A percentile compares a stretch with the other conserved stretches of the same genome.
Conservation (phyloP, 2,329 filamentous ascomycete genomes). For the Arthrobotrys iridis region DNA sequence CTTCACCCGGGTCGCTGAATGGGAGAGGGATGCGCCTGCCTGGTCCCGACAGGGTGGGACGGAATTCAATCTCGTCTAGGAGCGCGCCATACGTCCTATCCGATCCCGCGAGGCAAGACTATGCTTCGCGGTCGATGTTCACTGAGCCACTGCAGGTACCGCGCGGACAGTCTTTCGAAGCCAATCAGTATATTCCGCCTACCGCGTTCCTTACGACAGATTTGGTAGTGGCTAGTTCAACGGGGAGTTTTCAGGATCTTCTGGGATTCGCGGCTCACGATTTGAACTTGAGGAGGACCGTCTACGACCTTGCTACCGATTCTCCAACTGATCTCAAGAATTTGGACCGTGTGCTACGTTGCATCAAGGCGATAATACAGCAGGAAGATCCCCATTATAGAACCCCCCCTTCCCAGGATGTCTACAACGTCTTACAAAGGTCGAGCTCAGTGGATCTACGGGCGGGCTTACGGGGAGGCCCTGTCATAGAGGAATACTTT, state of each 20-base stretch:
- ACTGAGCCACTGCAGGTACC: slow-evolving; percentile 66
- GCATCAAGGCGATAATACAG: slow-evolving; percentile 53
- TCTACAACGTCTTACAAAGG: slow-evolving; percentile 52
- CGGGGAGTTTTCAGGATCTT: slow-evolving; percentile 47
- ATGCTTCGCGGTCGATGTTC: slow-evolving; percentile 44
- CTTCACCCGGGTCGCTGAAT: slow-evolving; percentile 49
- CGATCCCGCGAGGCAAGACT: slow-evolving; percentile 51
- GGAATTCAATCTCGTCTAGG: slow-evolving; percentile 53
- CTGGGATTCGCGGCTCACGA: slow-evolving; percentile 50
- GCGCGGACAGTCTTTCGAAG: slow-evolving; percentile 54
- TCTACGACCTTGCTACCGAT: slow-evolving; percentile 52
- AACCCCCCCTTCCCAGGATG: slow-evolving; percentile 45
- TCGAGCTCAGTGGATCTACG: slow-evolving; percentile 50
- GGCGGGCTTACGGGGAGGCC: slow-evolving; percentile 46
- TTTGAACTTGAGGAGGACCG: slow-evolving; percentile 47
- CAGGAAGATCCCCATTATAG: slow-evolving; percentile 50
- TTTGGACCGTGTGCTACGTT: slow-evolving; percentile 52
- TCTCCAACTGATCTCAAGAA: slow-evolving; percentile 53
- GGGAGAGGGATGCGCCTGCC: slow-evolving; percentile 52
- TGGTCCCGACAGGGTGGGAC: slow-evolving; percentile 50
- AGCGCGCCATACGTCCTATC: slow-evolving; percentile 50
- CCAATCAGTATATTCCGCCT: slow-evolving; percentile 48
- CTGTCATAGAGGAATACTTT: slow-evolving; percentile 51
- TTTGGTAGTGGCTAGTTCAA: slow-evolving; percentile 64
- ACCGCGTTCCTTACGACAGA: slow-evolving; percentile 57